These are phyloP conservation scores for Phytophthora uliginosa DNA, from an alignment of 352 stramenopile species.

Conservation along the genomic window DNA sequence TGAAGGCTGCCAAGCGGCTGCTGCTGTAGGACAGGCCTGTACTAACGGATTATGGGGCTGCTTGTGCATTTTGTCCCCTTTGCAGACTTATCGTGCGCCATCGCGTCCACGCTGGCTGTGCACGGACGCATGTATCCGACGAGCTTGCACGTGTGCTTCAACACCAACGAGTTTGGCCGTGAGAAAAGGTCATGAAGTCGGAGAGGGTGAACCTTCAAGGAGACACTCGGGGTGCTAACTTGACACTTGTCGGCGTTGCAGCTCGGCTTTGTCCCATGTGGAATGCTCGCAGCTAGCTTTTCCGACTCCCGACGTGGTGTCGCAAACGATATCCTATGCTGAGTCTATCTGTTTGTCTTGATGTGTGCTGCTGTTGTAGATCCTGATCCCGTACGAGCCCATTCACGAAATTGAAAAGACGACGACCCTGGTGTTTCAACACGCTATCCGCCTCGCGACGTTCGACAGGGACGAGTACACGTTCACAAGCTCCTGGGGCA, in stretches of 20 bases:
- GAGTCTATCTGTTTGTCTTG: constrained; percentile 21
- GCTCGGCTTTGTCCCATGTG: constrained; percentile 27
- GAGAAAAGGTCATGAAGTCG: constrained; percentile 74
- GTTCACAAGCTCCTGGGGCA: constrained; percentile 90
- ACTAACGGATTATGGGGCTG: constrained; percentile 18
- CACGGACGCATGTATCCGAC: constrained; percentile 92
- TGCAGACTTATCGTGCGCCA: constrained; percentile 87
- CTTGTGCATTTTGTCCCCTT: constrained; percentile 15
- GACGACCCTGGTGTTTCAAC: constrained; percentile 86
- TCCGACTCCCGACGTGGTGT: constrained; percentile 34
- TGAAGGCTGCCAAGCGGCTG: constrained; percentile 10
- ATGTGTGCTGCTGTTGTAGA: constrained; percentile 42
- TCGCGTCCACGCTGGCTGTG: constrained; percentile 84
- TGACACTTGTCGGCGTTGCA: constrained; percentile 19
- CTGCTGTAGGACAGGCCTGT: constrained; percentile 3
- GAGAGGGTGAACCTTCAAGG: constrained; percentile 37
- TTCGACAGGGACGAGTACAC: constrained; percentile 81
- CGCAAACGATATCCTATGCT: constrained; percentile 14
- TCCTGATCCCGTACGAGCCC: constrained; percentile 88
- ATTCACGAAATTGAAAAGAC: constrained; percentile 87
- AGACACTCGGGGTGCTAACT: constrained; percentile 36
- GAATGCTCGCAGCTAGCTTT: constrained; percentile 21
- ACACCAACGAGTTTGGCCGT: constrained; percentile 90
- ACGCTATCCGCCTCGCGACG: constrained; percentile 77
- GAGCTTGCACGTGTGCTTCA: constrained; percentile 86